Evolutionary conservation across 805 yeast species (phyloP).

Genomic region (Suhomyces tanzawaensis): DNA sequence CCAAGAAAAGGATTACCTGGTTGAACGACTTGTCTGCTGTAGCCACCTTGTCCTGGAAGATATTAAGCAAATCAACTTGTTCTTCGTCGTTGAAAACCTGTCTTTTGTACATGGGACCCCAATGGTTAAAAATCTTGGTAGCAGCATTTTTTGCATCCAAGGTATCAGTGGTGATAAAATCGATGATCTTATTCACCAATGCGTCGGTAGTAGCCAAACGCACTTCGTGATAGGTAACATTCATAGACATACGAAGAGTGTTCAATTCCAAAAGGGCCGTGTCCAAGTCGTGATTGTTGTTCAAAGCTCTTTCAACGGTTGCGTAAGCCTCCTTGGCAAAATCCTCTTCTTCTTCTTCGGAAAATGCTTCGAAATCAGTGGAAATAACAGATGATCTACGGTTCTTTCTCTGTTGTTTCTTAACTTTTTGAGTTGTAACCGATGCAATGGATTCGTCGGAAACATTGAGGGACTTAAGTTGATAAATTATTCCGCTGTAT

Average conservation of each 20-base stretch:
- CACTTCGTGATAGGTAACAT: slow-evolving; percentile 91
- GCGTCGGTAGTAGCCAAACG: slow-evolving; percentile 78
- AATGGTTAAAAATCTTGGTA: slow-evolving; percentile 67
- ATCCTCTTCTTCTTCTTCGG: slow-evolving; percentile 54
- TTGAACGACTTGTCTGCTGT: slow-evolving; percentile 38
- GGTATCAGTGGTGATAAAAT: slow-evolving; percentile 75
- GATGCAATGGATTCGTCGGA: slow-evolving; percentile 63
- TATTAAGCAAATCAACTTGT: slow-evolving; percentile 64
- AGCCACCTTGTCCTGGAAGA: slow-evolving; percentile 46
- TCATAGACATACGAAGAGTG: slow-evolving; percentile 96
- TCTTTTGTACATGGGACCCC: slow-evolving; percentile 80
- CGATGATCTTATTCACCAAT: slow-evolving; percentile 63
- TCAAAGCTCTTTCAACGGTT: slow-evolving; percentile 87
- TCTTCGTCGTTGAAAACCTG: slow-evolving; percentile 83
- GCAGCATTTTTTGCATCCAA: slow-evolving; percentile 75
- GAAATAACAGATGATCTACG: slow-evolving; percentile 37
- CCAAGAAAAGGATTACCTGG: slow-evolving; percentile 51
- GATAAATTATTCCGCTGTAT: slow-evolving; percentile 45
- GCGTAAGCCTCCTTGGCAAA: slow-evolving; percentile 90
- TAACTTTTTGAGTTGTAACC: slow-evolving; percentile 41
- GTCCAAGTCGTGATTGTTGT: slow-evolving; percentile 87
- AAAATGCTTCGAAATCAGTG: slow-evolving; percentile 47
- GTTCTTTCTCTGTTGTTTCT: slow-evolving; percentile 38
- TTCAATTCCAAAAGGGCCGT: slow-evolving; percentile 90
- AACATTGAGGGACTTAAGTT: slow-evolving; percentile 45